Conservation (phyloP, 805 yeast species). For the Candida railenensis region DNA sequence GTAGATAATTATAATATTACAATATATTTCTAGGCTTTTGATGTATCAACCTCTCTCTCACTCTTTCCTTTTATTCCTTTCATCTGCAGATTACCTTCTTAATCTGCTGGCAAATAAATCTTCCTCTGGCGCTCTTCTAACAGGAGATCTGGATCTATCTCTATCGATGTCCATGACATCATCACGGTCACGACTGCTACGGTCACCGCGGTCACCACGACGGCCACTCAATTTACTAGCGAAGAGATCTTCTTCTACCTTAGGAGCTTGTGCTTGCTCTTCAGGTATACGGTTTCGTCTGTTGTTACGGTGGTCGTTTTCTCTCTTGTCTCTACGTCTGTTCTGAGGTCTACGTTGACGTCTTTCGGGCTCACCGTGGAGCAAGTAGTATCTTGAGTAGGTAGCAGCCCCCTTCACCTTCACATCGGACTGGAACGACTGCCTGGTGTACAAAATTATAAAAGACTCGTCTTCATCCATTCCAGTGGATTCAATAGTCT, state of each 20-base stretch:
- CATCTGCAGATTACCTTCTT: slow-evolving; percentile 11
- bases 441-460: slow-evolving; percentile 44
- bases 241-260: slow-evolving; percentile 33
- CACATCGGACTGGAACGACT: slow-evolving; percentile 51
- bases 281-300: slow-evolving; percentile 6
- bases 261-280: neutral
- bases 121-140: slow-evolving; percentile 20
- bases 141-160: slow-evolving; percentile 5
- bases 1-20: neutral
- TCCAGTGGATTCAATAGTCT: slow-evolving; percentile 22
- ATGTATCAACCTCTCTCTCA: no score
- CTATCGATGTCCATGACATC: neutral
- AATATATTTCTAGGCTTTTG: neutral
- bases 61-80: no score
- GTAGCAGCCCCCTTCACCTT: slow-evolving; percentile 58
- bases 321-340: slow-evolving; percentile 7
- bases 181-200: neutral
- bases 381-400: slow-evolving; percentile 60
- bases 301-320: neutral
- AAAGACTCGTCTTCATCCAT: slow-evolving; percentile 30
- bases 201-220: neutral
- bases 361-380: slow-evolving; percentile 70
- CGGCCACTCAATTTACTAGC: slow-evolving; percentile 22
- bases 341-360: slow-evolving; percentile 19
- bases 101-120: slow-evolving; percentile 36